Evolutionary conservation across 257 asterid species (phyloP).

Genomic region (Orobanche coerulescens): DNA sequence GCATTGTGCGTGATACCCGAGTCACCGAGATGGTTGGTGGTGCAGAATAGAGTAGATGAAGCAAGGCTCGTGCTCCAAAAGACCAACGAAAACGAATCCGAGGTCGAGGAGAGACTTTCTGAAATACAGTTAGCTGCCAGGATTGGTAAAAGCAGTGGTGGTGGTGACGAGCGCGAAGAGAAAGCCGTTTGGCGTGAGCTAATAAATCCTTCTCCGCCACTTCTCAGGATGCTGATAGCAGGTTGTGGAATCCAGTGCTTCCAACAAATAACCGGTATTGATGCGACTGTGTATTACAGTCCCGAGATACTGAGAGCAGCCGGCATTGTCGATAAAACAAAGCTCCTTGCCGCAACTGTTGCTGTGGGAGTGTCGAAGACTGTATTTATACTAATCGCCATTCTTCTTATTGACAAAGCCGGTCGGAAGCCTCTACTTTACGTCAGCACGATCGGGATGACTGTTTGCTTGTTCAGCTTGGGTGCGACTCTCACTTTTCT

Average conservation of each 20-base stretch:
- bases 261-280: conserved; percentile 88
- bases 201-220: conserved; percentile 60
- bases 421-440: conserved; percentile 88
- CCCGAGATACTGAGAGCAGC: conserved; percentile 75
- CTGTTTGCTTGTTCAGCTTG: conserved; percentile 52
- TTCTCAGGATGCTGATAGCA: conserved; percentile 58
- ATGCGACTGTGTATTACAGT: conserved; percentile 88
- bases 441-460: conserved; percentile 88
- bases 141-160: not conserved
- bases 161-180: conserved; percentile 22
- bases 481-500: conserved; percentile 42
- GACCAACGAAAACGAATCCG: conserved; percentile 65
- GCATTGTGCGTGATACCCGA: conserved; percentile 78
- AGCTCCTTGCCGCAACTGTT: conserved; percentile 80
- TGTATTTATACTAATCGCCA: conserved; percentile 56
- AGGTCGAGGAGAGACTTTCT: conserved; percentile 70
- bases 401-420: conserved; percentile 60
- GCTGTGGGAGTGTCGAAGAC: conserved; percentile 87
- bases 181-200: conserved; percentile 77
- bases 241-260: conserved; percentile 89
- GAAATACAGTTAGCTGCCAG: conserved; percentile 73
- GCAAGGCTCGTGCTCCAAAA: conserved; percentile 64
- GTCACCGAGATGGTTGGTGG: conserved; percentile 82
- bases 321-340: conserved; percentile 52
- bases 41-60: conserved; percentile 61